A percentile compares a stretch with the other conserved stretches of the same genome.
Evolutionary conservation across 805 yeast genomes (phyloP).

Genomic region (Kodamaea restingae): DNA sequence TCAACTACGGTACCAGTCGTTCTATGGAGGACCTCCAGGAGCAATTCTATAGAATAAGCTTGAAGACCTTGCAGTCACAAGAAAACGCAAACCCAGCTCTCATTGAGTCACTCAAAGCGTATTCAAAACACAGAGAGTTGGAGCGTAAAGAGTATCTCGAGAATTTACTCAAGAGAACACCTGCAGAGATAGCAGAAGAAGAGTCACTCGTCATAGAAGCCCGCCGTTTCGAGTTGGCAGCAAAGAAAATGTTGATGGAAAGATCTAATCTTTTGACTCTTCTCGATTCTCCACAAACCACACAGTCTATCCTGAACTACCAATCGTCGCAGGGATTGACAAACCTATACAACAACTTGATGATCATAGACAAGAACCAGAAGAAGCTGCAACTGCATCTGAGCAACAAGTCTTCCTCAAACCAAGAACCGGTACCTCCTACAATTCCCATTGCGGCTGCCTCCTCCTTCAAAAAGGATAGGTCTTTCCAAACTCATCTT

Average conservation of each 20-base stretch:
- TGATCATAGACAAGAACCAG: slow-evolving; percentile 61
- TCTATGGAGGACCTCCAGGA: slow-evolving; percentile 78
- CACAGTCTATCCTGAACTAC: slow-evolving; percentile 71
- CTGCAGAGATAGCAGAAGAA: slow-evolving; percentile 97
- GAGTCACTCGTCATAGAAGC: slow-evolving; percentile 93
- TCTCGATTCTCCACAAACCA: slow-evolving; percentile 80
- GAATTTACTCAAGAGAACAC: slow-evolving; percentile 73
- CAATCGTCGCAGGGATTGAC: slow-evolving; percentile 85
- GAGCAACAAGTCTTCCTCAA: slow-evolving; percentile 15
- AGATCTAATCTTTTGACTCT: slow-evolving; percentile 73
- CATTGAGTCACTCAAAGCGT: slow-evolving; percentile 58
- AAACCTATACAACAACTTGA: slow-evolving; percentile 74
- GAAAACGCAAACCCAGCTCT: slow-evolving; percentile 43
- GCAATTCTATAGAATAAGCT: slow-evolving; percentile 69
- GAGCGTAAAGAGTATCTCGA: slow-evolving; percentile 79
- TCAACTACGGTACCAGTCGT: slow-evolving; percentile 33
- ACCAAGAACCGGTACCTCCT: slow-evolving; percentile 51
- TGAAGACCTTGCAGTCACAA: slow-evolving; percentile 39
- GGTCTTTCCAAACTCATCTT: slow-evolving; percentile 42
- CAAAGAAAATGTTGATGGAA: slow-evolving; percentile 82
- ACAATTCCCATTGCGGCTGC: slow-evolving; percentile 55
- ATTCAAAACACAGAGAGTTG: slow-evolving; percentile 64
- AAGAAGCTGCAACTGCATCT: slow-evolving; percentile 50
- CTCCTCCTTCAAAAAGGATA: slow-evolving; percentile 42
- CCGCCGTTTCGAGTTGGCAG: slow-evolving; percentile 84